Evolutionary conservation across 345 rosid species (phyloP).

Genomic region (Pugionium dolabratum): DNA sequence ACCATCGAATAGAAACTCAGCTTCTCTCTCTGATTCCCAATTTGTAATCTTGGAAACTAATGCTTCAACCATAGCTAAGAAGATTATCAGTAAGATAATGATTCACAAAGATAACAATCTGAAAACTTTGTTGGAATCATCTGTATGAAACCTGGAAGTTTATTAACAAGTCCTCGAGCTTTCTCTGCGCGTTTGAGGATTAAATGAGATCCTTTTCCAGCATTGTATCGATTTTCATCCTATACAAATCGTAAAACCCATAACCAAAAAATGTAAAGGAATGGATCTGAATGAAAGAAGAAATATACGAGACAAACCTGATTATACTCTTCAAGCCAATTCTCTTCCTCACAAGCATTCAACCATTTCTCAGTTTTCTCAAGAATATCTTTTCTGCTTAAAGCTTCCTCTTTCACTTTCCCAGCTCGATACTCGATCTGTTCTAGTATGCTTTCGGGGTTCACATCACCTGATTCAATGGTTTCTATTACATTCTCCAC

Average conservation of each 20-base stretch:
- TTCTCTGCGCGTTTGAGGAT: constrained; percentile 94
- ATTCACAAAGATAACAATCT: constrained; percentile 10
- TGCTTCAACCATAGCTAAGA: constrained; percentile 77
- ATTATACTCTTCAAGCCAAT: constrained; percentile 97
- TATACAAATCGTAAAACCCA: constrained; percentile 35
- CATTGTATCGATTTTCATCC: constrained; percentile 95
- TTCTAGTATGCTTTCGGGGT: constrained; percentile 64
- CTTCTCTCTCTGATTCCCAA: constrained; percentile 84
- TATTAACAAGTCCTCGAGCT: constrained; percentile 81
- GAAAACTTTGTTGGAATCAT: constrained; percentile 6
- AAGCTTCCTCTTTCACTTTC: constrained; percentile 85
- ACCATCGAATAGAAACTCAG: constrained; percentile 78
- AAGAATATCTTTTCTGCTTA: constrained; percentile 82
- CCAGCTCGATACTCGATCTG: constrained; percentile 78
- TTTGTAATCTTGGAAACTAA: constrained; percentile 66
- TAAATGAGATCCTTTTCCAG: constrained; percentile 94
- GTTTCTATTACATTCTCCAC: constrained; percentile 67
- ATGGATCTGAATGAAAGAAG: background rate
- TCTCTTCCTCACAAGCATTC: constrained; percentile 85
- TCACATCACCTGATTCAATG: constrained; percentile 71
- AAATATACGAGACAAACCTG: constrained; percentile 48
- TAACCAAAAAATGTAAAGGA: constrained; percentile 18
- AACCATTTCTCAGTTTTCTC: constrained; percentile 97
- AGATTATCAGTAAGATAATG: background rate
- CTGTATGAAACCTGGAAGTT: constrained; percentile 73